Conservation (phyloP, 192 early-diverging fungal genomes). For the Coemansia reversa region DNA sequence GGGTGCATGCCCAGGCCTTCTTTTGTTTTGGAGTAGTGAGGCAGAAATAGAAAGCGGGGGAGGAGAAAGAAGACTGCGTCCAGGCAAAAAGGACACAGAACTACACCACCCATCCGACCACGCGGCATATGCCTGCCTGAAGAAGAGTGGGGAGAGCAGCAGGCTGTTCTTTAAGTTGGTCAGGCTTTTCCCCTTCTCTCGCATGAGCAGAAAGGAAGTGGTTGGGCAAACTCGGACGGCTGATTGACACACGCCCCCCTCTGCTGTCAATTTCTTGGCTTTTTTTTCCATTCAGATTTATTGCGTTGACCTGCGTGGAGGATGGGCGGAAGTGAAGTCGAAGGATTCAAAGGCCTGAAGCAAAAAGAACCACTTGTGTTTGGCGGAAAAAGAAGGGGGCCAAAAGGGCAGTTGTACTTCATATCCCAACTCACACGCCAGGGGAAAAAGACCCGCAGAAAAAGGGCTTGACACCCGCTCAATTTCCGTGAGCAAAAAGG, state of each 20-base stretch:
- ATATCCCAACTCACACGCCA: too few species aligned
- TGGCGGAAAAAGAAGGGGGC: background rate
- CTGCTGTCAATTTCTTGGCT: background rate
- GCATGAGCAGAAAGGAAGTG: background rate
- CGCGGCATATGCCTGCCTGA: too few species aligned
- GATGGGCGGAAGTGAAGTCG: too few species aligned
- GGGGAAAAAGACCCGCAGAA: background rate
- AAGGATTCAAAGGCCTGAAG: background rate
- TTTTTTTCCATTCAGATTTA: background rate
- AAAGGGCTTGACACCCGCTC: background rate
- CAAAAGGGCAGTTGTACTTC: background rate
- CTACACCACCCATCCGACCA: too few species aligned
- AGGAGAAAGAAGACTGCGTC: too few species aligned
- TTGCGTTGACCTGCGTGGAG: background rate
- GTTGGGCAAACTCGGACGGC: conserved; percentile 1
- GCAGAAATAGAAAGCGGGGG: background rate
- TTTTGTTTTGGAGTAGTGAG: background rate
- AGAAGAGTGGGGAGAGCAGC: too few species aligned
- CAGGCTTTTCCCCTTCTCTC: background rate
- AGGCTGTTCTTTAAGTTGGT: background rate
- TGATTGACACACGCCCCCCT: background rate
- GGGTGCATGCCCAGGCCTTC: background rate
- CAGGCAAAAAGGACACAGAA: background rate
- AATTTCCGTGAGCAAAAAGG: background rate
- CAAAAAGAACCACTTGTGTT: background rate